Evolutionary conservation across 352 stramenopile genomes (phyloP).

Genomic region (Aphanomyces astaci): DNA sequence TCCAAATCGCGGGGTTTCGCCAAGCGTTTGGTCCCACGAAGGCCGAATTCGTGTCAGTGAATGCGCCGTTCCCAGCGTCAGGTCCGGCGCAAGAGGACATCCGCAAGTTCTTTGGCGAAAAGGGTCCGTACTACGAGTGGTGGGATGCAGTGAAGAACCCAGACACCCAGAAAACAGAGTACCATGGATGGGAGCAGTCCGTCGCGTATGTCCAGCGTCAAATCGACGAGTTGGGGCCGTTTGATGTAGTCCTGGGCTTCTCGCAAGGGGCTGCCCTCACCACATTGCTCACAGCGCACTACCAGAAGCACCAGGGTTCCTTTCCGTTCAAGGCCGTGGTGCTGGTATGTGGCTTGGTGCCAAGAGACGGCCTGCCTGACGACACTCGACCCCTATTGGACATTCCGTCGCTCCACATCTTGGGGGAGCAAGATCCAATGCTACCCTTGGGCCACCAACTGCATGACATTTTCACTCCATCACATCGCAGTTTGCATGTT

Average conservation of each 20-base stretch:
- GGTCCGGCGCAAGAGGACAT: conserved; percentile 23
- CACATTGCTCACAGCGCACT: conserved; percentile 16
- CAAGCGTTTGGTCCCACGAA: conserved; percentile 13
- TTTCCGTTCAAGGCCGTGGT: conserved; percentile 16
- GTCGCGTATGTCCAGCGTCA: conserved; percentile 50
- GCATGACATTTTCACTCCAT: conserved; percentile 24
- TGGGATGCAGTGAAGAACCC: conserved; percentile 22
- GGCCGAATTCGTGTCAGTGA: conserved; percentile 15
- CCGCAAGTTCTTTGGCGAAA: conserved; percentile 24
- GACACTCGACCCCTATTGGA: background rate
- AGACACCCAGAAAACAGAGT: background rate
- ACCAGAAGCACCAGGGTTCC: background rate
- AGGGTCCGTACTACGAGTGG: conserved; percentile 27
- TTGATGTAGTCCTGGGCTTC: conserved; percentile 78
- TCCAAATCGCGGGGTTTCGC: conserved; percentile 15
- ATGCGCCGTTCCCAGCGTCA: conserved; percentile 13
- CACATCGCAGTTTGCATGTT: conserved; percentile 24
- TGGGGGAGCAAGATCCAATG: conserved; percentile 49
- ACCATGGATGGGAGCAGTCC: background rate
- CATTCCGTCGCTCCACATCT: conserved; percentile 45
- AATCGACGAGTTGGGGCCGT: conserved; percentile 43
- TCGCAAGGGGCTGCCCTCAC: conserved; percentile 43
- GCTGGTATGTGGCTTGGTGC: conserved; percentile 15
- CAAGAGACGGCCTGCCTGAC: conserved; percentile 6
- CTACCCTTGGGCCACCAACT: conserved; percentile 35